Conservation (phyloP, 306 rosid genomes). For the Senna tora region DNA sequence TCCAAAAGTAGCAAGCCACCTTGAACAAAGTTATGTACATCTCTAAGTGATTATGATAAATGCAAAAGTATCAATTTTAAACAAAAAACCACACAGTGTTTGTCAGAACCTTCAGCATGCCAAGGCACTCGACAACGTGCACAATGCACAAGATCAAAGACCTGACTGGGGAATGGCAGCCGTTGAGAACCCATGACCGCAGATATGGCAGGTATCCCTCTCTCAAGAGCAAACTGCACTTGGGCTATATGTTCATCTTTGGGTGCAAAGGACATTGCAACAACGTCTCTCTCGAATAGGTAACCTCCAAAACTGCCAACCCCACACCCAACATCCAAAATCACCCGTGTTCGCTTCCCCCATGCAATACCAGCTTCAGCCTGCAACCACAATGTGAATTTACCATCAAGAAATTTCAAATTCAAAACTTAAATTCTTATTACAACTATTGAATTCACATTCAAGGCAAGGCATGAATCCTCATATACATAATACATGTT, state of each 20-base stretch:
- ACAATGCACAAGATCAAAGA: conserved; percentile 76
- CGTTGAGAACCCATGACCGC: conserved; percentile 98
- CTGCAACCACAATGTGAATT: conserved; percentile 44
- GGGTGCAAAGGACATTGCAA: conserved; percentile 92
- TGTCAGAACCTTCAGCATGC: conserved; percentile 72
- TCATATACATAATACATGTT: conserved; percentile 15
- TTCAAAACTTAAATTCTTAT: not conserved
- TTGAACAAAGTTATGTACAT: conserved; percentile 36
- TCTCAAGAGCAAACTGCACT: conserved; percentile 91
- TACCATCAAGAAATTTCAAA: not conserved
- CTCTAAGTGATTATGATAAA: conserved; percentile 8
- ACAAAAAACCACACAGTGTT: not conserved
- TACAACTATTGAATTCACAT: not conserved
- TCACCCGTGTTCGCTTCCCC: conserved; percentile 79
- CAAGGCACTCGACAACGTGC: conserved; percentile 96
- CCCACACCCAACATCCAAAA: conserved; percentile 93
- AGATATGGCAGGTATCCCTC: conserved; percentile 92
- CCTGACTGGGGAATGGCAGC: conserved; percentile 77
- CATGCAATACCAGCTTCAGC: conserved; percentile 67
- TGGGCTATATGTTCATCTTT: conserved; percentile 98
- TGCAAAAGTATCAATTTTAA: conserved; percentile 9
- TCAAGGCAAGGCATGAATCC: not conserved
- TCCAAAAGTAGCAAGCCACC: conserved; percentile 88
- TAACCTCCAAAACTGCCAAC: conserved; percentile 96
- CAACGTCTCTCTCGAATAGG: conserved; percentile 79